Percentiles rank a stretch among this genome's conserved stretches.
Evolutionary conservation across 2,329 filamentous ascomycete genomes (phyloP).

Genomic region (Thyridium curvatum): DNA sequence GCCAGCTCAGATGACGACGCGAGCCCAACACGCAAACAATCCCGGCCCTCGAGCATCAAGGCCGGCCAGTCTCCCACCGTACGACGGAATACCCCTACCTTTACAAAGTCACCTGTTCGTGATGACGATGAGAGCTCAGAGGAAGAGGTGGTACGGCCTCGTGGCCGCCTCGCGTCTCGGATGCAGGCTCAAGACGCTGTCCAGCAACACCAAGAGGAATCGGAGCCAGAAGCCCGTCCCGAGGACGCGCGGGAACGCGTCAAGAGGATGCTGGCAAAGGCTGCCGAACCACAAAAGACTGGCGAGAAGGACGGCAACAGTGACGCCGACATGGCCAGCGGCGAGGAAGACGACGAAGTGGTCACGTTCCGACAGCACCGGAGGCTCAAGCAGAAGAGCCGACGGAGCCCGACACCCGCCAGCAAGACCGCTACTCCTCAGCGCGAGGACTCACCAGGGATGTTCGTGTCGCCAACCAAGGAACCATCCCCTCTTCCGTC

Average conservation of each 20-base stretch:
- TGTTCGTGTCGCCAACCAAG: slow-evolving; percentile 50
- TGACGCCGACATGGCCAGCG: slow-evolving; percentile 9
- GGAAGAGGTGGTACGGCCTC: slow-evolving; percentile 47
- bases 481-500: slow-evolving; percentile 16
- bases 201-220: slow-evolving; percentile 10
- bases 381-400: slow-evolving; percentile 15
- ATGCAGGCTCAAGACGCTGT: slow-evolving; percentile 39
- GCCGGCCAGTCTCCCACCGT: no score
- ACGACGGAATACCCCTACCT: no score
- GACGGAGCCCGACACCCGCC: slow-evolving; percentile 15
- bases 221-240: slow-evolving; percentile 10
- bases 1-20: slow-evolving; percentile 20
- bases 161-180: slow-evolving; percentile 57
- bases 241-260: slow-evolving; percentile 32
- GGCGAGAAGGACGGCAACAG: slow-evolving; percentile 15
- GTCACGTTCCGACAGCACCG: slow-evolving; percentile 24
- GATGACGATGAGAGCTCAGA: slow-evolving; percentile 33
- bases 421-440: slow-evolving; percentile 19
- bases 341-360: slow-evolving; percentile 26
- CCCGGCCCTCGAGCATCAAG: no score
- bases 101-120: not conserved
- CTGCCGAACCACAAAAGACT: slow-evolving; percentile 16
- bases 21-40: not conserved
- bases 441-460: slow-evolving; percentile 37
- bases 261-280: slow-evolving; percentile 32